Evolutionary conservation across 2,329 filamentous ascomycete species (phyloP), one percentile per base, ranked within the genome.

Genomic region (Bipolaris bicolor): DNA sequence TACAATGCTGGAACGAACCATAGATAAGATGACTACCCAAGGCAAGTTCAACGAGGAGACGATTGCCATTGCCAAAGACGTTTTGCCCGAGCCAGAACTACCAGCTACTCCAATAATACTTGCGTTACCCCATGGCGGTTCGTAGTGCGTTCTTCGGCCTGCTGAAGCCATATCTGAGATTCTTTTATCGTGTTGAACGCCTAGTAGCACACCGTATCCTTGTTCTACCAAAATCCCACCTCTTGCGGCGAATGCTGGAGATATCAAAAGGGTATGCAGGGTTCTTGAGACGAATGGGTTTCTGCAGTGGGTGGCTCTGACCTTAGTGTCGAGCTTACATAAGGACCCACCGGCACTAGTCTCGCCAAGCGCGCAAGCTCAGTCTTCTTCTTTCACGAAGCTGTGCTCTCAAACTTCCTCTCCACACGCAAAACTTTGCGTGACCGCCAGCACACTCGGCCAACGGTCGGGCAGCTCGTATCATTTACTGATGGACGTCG

Each of bases 21-120:
- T 98, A 40, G 93, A 96, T 68, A 99, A 79, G 77, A 99, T 97
- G 48, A 97, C 93, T 60, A 99, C 95, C 94, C 95, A 99, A 55
- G 95, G 95, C 63, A 99, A 81, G 78, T 95, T 97, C 68, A 99
- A 81, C 70, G 90, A 89, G 69, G 86, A 89, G 63, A 98, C 91
- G 67, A 99, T 97, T 63, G 94, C 92, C 74, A 96, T 86, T 31
- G 95, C 93, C 52, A 99, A 81, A 6, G 93, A 97, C 6, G 94
- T 97, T 82, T 99, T 99, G 56, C 94, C 88, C 24, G 94, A 98
- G 40, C 95, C 95, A 26, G 94, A 98, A 78, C 91, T 95, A 36
- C 95, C 95, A 64, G 95, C 94, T 68, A 99, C 90, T 49, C 92
- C 95, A 75, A 99, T 97, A 70, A 99, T 97, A 79, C 91, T 94